Base-by-base conservation (phyloP, 164 flowering plant species). In the Echeveria elegans region DNA sequence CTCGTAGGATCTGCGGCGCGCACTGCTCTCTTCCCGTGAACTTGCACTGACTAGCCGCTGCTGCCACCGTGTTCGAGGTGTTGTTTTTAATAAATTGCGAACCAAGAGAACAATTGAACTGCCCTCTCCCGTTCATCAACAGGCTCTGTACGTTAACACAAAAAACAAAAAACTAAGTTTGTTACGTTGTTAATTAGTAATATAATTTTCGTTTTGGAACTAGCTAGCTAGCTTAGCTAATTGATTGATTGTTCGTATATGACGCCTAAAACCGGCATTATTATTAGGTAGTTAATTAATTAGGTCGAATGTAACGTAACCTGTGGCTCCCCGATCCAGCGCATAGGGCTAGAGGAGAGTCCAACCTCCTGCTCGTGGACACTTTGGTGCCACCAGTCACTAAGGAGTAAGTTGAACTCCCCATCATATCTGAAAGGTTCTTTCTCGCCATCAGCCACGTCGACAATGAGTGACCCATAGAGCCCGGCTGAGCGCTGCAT, bases 271-370 rank as follows among this genome's bases (percentile, higher is more conserved):
- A n/a, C n/a, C n/a, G n/a, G n/a, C 37, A 34, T 34, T 34, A 34
- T 34, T 3, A 34, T 3, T 34, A 7, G 3, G 37, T 34, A 34
- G n/a, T n/a, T n/a, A n/a, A n/a, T n/a, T n/a, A n/a, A n/a, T 34
- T 7, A 3, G 37, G 37, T 7, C 37, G 37, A 7, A 34, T n/a
- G 7, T 34, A 34, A 3, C 37, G 5, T 7, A 52, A 90, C 98
- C 88, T 93, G 97, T 2, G 97, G 92, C 70, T 94, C 96, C 18
- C 90, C 93, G 26, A 89, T 74, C 96, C 98, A 94, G 7, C 85
- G 84, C 9, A 91, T 63, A 0, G 97, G 96, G 0, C 60, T 80
- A 58, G 93, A 83, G 10, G 90, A 84, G 47, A 94, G 87, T 50
- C 79, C 88, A 12, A 83, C 75, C 47, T 80, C 87, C 68, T 84